phyloP scores from a whole-genome alignment of 2,329 filamentous ascomycete genomes.

The Scopulariopsis brevicaulis region DNA sequence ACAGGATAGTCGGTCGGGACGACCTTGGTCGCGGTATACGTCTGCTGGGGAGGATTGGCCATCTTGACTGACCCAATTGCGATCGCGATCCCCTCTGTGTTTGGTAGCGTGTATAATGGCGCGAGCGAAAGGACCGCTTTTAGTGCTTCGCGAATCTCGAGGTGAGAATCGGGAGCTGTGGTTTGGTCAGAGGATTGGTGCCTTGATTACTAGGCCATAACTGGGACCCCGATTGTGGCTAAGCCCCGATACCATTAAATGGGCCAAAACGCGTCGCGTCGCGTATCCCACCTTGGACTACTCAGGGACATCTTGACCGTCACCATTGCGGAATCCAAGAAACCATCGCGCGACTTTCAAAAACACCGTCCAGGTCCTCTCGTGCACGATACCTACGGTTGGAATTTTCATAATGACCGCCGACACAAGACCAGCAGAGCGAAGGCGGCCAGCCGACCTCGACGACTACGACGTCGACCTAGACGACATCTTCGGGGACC shows the following conservation, averaged over 20 bases:
- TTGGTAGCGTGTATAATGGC: neutral
- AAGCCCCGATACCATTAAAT: neutral
- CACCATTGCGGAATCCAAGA: neutral
- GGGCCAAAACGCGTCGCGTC: neutral
- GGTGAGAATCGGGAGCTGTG: neutral
- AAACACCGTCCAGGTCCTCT: neutral
- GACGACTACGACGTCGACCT: slow-evolving; percentile 63
- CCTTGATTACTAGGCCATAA: neutral
- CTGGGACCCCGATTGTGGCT: neutral
- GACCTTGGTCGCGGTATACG: slow-evolving; percentile 48
- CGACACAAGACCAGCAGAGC: neutral
- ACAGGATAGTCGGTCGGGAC: slow-evolving; percentile 81
- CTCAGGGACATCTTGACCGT: neutral
- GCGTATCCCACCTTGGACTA: neutral
- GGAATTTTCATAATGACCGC: neutral
- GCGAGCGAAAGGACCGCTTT: neutral
- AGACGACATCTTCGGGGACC: slow-evolving; percentile 9
- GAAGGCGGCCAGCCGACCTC: slow-evolving; percentile 44
- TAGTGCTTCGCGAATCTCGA: neutral
- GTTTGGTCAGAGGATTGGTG: neutral
- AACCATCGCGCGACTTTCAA: neutral
- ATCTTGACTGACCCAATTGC: slow-evolving; percentile 3
- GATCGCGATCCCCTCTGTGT: neutral
- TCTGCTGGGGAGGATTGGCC: slow-evolving; percentile 3
- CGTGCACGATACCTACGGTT: too few species aligned